Percentiles rank a stretch among this genome's conserved stretches.
Evolutionary conservation across 2,329 filamentous ascomycete species (phyloP).

Genomic region (Canariomyces notabilis): DNA sequence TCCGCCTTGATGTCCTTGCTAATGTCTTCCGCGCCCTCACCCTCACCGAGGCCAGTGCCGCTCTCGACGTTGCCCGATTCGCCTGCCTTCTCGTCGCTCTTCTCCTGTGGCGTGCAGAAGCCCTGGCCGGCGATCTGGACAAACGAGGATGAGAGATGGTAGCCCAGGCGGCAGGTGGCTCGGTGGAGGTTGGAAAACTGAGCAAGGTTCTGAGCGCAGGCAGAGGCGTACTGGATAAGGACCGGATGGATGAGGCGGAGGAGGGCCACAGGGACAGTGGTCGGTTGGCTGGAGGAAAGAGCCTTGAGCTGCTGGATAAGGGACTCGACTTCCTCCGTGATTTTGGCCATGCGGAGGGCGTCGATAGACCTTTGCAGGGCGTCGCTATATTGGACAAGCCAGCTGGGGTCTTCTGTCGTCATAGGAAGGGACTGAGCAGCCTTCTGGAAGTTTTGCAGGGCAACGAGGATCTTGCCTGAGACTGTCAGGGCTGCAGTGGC

Average conservation of each 20-base stretch:
- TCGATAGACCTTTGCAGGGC: constrained; percentile 49
- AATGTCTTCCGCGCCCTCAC: constrained; percentile 93
- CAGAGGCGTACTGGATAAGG: constrained; percentile 63
- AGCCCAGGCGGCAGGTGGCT: constrained; percentile 67
- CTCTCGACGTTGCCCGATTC: constrained; percentile 77
- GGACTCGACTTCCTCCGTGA: constrained; percentile 40
- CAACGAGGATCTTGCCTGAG: constrained; percentile 73
- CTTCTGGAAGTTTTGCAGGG: constrained; percentile 67
- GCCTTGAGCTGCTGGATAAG: constrained; percentile 35
- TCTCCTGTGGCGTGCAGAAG: constrained; percentile 86
- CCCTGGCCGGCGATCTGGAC: constrained; percentile 74
- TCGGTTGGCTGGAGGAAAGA: constrained; percentile 35
- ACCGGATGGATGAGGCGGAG: constrained; percentile 64
- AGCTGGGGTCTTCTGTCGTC: constrained; percentile 56
- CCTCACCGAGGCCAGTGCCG: constrained; percentile 90
- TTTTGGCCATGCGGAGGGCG: constrained; percentile 53
- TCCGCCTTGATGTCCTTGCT: constrained; percentile 94
- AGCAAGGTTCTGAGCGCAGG: constrained; percentile 53
- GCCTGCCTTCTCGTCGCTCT: constrained; percentile 63
- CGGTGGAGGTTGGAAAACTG: constrained; percentile 62
- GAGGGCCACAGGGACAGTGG: constrained; percentile 50
- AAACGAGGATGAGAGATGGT: constrained; percentile 71
- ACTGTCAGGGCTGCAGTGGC: constrained; percentile 56
- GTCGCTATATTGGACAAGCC: constrained; percentile 55
- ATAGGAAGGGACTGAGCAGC: constrained; percentile 49